A percentile compares a stretch with the other conserved stretches of the same genome.
These are phyloP conservation scores for Gaeumannomyces sp. DNA, from an alignment of 2,329 filamentous ascomycete genomes.

Conservation along the genomic window DNA sequence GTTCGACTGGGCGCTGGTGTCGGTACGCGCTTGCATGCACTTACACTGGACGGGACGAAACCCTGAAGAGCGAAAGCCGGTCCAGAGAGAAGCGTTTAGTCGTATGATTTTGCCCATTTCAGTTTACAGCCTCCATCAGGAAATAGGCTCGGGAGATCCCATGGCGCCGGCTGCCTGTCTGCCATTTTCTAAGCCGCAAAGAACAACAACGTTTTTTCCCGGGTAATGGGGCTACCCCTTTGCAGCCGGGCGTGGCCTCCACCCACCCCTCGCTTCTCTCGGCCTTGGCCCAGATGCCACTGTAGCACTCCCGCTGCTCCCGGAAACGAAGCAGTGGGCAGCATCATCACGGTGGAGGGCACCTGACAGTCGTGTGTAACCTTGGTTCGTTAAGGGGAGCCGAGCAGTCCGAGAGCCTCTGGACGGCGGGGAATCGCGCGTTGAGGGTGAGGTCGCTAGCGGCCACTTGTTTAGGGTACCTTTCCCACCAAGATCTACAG, in stretches of 20 bases:
- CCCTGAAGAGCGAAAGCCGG: not conserved
- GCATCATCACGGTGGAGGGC: no score
- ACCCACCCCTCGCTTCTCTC: not conserved
- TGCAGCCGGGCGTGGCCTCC: not conserved
- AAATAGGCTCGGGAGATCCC: no score
- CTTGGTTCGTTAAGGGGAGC: not conserved
- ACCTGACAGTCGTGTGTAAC: not conserved
- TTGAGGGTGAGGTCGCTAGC: not conserved
- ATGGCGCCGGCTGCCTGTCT: not conserved
- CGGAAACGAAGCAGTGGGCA: no score
- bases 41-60: not conserved
- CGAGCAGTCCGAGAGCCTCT: not conserved
- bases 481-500: conserved; percentile 1
- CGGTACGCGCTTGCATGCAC: no score
- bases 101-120: no score
- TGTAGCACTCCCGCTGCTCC: not conserved
- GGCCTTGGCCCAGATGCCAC: not conserved
- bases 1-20: not conserved
- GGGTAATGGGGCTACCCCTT: not conserved
- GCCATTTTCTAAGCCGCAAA: not conserved
- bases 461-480: no score
- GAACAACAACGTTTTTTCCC: not conserved
- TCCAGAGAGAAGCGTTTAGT: no score
- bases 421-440: no score
- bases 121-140: no score